phyloP scores from a whole-genome alignment of 169 alveolate genomes.

The Theileria parva region DNA sequence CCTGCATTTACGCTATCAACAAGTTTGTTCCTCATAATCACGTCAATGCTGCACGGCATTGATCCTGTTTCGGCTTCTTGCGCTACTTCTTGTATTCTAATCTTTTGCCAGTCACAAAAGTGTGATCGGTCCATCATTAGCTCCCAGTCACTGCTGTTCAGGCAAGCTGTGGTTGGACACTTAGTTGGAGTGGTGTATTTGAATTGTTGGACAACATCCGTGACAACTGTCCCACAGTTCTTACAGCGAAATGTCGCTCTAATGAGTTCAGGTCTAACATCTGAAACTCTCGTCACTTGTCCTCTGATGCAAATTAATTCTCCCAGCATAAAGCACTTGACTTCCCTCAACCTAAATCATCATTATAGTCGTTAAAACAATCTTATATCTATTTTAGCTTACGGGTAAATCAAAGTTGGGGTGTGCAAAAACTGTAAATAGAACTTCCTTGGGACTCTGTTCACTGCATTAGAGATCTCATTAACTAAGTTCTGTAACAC shows the following conservation, averaged over 20 bases:
- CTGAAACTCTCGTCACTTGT: slow-evolving; percentile 95
- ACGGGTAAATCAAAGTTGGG: slow-evolving; percentile 69
- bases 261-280: slow-evolving; percentile 94
- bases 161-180: slow-evolving; percentile 79
- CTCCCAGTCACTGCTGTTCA: slow-evolving; percentile 89
- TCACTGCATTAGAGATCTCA: slow-evolving; percentile 54
- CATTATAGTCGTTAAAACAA: not conserved
- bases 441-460: slow-evolving; percentile 66
- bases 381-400: slow-evolving; percentile 16
- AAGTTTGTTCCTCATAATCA: slow-evolving; percentile 88
- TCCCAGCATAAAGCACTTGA: slow-evolving; percentile 89
- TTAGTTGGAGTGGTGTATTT: slow-evolving; percentile 87
- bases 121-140: slow-evolving; percentile 83
- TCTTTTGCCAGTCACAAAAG: slow-evolving; percentile 94
- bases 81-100: slow-evolving; percentile 92
- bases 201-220: slow-evolving; percentile 91
- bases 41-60: slow-evolving; percentile 96
- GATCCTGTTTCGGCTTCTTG: slow-evolving; percentile 94
- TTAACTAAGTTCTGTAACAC: slow-evolving; percentile 72
- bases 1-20: slow-evolving; percentile 97
- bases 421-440: slow-evolving; percentile 70
- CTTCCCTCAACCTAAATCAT: slow-evolving; percentile 42
- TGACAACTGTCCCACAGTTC: slow-evolving; percentile 86
- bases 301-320: slow-evolving; percentile 90
- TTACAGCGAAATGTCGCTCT: slow-evolving; percentile 90